Conservation (phyloP, 257 asterid species). For the Asclepias syriaca region DNA sequence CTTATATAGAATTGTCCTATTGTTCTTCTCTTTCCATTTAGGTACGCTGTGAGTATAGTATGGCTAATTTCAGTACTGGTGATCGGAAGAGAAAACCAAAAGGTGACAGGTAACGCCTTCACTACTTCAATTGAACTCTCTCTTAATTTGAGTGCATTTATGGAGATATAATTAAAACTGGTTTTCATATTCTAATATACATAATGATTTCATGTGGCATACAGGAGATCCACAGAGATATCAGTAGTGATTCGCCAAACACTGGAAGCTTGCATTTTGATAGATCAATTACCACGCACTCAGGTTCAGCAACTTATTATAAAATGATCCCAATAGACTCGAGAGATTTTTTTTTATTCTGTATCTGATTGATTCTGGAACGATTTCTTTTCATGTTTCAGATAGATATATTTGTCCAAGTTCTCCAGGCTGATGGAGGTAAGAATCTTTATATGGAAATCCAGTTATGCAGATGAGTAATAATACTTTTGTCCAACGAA, state of each 20-base stretch:
- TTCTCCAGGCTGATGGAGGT: conserved; percentile 99
- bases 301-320: conserved; percentile 47
- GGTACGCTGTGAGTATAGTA: conserved; percentile 97
- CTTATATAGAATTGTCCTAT: neutral
- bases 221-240: conserved; percentile 94
- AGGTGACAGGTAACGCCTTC: conserved; percentile 70
- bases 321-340: conserved; percentile 5
- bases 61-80: conserved; percentile 99
- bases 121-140: too few relatives aligned
- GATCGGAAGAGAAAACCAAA: conserved; percentile 90
- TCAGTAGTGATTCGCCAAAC: conserved; percentile 95
- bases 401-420: conserved; percentile 97
- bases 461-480: neutral
- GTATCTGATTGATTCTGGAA: neutral
- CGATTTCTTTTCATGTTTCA: conserved; percentile 30
- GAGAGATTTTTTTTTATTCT: neutral
- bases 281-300: conserved; percentile 87
- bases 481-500: neutral
- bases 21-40: conserved; percentile 5
- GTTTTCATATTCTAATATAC: neutral
- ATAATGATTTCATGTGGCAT: conserved; percentile 15
- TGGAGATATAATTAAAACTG: neutral
- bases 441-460: conserved; percentile 12
- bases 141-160: neutral
- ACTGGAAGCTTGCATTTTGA: conserved; percentile 93